These are phyloP conservation scores for Pichia sp. DNA, from an alignment of 1,139 yeast genomes.

Conservation along the genomic window DNA sequence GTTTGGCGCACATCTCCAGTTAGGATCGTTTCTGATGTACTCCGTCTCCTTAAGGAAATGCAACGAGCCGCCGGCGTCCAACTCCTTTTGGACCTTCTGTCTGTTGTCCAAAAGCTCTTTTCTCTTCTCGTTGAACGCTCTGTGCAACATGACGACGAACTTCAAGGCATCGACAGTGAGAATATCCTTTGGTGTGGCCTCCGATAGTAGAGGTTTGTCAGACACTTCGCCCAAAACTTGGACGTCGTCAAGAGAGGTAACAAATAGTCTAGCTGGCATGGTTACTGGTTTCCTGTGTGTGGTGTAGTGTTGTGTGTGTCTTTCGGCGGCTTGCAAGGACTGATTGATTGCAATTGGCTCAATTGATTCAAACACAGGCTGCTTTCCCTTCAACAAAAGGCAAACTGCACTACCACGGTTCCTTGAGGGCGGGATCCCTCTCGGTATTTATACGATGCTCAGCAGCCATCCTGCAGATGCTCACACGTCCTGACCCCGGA, in stretches of 20 bases:
- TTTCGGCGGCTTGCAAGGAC: neutral
- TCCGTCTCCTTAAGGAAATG: constrained; percentile 65
- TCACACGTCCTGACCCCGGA: neutral
- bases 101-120: constrained; percentile 56
- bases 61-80: constrained; percentile 57
- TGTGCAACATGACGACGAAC: constrained; percentile 66
- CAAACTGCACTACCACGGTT: too few relatives aligned
- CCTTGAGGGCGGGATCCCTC: neutral
- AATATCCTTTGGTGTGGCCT: constrained; percentile 42
- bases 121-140: constrained; percentile 62
- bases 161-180: constrained; percentile 58
- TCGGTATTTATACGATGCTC: neutral
- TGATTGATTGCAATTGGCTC: neutral
- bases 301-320: neutral
- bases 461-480: neutral
- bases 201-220: constrained; percentile 50
- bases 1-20: constrained; percentile 71
- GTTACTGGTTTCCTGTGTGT: neutral
- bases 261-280: constrained; percentile 27
- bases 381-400: neutral
- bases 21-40: constrained; percentile 61
- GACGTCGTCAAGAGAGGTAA: constrained; percentile 50
- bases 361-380: neutral
- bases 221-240: constrained; percentile 63
- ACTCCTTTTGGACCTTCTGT: constrained; percentile 50